A percentile compares a stretch with the other conserved stretches of the same genome.
Evolutionary conservation across 2,329 filamentous ascomycete species (phyloP).

Genomic region (Nigrospora osmanthi): DNA sequence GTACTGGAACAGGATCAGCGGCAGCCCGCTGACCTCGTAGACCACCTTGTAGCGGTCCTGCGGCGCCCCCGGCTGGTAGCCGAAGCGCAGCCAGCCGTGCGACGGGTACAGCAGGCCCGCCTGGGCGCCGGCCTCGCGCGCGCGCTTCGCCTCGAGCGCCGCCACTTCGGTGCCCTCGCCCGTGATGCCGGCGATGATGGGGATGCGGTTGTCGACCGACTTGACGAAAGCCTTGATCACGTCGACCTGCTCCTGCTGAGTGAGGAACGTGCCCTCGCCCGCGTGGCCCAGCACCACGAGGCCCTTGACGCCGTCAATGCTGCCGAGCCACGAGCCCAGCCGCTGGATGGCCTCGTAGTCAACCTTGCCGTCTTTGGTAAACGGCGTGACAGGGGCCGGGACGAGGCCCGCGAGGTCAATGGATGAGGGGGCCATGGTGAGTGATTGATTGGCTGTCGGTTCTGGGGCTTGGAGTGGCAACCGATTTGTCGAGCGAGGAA

Average conservation of each 20-base stretch:
- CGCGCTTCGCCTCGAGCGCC: constrained; percentile 40
- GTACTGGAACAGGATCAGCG: constrained; percentile 46
- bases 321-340: constrained; percentile 43
- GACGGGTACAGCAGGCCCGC: constrained; percentile 44
- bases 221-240: constrained; percentile 45
- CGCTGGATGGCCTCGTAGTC: constrained; percentile 45
- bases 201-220: constrained; percentile 39
- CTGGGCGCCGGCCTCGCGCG: constrained; percentile 39
- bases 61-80: constrained; percentile 42
- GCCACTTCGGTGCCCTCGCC: constrained; percentile 44
- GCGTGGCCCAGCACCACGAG: constrained; percentile 47
- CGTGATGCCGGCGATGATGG: constrained; percentile 45
- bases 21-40: constrained; percentile 39
- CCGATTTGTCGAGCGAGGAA: not conserved
- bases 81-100: constrained; percentile 47
- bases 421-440: constrained; percentile 13
- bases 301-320: constrained; percentile 41
- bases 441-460: not conserved
- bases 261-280: constrained; percentile 45
- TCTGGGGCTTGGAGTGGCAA: not conserved
- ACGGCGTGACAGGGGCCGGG: constrained; percentile 43
- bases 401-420: constrained; percentile 40
- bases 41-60: constrained; percentile 43
- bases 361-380: constrained; percentile 36
- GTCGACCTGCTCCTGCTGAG: constrained; percentile 36